Base-by-base conservation (phyloP, 2,329 filamentous ascomycete genomes). In the Claviceps humidiphila region DNA sequence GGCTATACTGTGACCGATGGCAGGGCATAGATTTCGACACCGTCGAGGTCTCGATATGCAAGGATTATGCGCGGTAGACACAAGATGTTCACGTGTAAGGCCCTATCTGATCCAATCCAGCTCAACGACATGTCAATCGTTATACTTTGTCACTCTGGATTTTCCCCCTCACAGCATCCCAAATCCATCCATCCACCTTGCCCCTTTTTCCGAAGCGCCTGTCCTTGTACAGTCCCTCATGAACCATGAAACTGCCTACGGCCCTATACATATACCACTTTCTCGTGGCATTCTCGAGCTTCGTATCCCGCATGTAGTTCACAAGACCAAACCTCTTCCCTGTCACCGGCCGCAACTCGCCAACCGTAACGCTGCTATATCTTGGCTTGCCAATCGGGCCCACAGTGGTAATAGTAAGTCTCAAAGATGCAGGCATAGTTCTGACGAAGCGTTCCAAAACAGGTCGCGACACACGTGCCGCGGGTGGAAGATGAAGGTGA, bases 401-500 rank as follows among this genome's bases (percentile, higher is more conserved):
- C 69, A 81, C 76, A 50, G 76, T 80, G 40, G 75, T 77, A 54
- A 81, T 59, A 51, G 76, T 72, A 16, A 81, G 65, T 49, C 65
- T 68, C 5, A 70, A 67, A 11, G 68, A 60, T 3, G 73, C 67
- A 1, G 78, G 74, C 2, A 77, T 65, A 30, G 64, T 61, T 47
- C 61, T 66, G 37, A 77, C 67, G 61, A 77, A 83, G 51, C 74
- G 73, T 53, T 74, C 67, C 22, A 85, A 69, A 49, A 74, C 66
- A 30, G 75, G 68, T 38, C 75, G 76, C 0, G 82, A 85, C 41
- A 73, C 66, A 45, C 85, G 79, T 16, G 84, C 85, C 58, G 76
- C 77, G 0, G 72, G 64, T 0, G 88, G 88, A 1, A 90, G 72
- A 22, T 78, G 76, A 49, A 93, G 69, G 65, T 86, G 80, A 54